phyloP scores from a whole-genome alignment of 139 green algal species.

The Chloropicon primus region DNA sequence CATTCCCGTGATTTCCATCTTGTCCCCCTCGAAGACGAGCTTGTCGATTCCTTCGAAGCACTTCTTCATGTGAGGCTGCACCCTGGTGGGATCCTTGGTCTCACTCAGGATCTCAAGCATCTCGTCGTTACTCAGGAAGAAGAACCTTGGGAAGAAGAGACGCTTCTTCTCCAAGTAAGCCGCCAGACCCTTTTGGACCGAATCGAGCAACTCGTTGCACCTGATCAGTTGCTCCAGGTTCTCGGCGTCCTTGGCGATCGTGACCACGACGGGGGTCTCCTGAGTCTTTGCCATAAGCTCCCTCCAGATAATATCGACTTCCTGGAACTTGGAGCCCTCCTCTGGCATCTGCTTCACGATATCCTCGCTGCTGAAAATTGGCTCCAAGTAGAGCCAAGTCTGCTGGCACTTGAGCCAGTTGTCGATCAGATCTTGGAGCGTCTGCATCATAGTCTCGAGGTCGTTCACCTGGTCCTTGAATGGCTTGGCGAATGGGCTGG shows the following conservation, averaged over 20 bases:
- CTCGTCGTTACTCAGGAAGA: constrained; percentile 30
- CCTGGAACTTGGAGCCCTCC: constrained; percentile 40
- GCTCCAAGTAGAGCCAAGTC: constrained; percentile 51
- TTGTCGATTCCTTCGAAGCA: constrained; percentile 45
- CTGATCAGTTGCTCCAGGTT: background rate
- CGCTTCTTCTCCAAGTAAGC: constrained; percentile 65
- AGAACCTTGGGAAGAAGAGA: constrained; percentile 46
- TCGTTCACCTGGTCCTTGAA: constrained; percentile 26
- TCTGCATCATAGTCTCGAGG: constrained; percentile 26
- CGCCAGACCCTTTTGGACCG: constrained; percentile 39
- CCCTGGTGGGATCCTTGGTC: constrained; percentile 32
- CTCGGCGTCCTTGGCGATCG: background rate
- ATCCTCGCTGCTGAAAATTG: constrained; percentile 48
- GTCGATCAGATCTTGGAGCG: constrained; percentile 35
- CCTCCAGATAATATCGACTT: constrained; percentile 32
- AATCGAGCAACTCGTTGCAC: constrained; percentile 1
- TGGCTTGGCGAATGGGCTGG: constrained; percentile 43
- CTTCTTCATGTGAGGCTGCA: constrained; percentile 52
- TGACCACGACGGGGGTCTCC: constrained; percentile 32
- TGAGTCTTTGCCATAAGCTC: constrained; percentile 42
- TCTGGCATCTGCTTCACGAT: constrained; percentile 55
- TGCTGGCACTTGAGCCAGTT: constrained; percentile 42
- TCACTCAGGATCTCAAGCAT: constrained; percentile 50
- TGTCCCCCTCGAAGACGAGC: constrained; percentile 31
- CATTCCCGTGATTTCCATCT: constrained; percentile 41